phyloP scores from a whole-genome alignment of 1,284 basidiomycete genomes.

The Cryptococcus sp. region DNA sequence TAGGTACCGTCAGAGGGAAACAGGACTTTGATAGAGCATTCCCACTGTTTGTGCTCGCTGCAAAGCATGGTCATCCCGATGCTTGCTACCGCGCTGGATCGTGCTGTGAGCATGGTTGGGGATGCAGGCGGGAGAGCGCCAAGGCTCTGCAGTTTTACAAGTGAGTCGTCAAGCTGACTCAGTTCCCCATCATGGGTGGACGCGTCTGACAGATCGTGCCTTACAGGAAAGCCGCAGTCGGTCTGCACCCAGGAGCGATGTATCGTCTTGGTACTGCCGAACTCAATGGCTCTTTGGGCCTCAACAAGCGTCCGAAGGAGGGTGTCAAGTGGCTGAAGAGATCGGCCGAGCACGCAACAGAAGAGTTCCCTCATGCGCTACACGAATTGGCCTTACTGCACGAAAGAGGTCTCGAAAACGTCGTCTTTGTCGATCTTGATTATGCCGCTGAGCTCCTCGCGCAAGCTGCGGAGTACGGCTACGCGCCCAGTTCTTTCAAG shows the following conservation, averaged over 20 bases:
- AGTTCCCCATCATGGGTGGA: neutral
- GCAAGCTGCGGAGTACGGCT: slow-evolving; percentile 91
- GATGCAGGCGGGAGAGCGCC: slow-evolving; percentile 84
- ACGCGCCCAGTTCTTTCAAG: slow-evolving; percentile 93
- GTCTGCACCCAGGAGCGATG: slow-evolving; percentile 91
- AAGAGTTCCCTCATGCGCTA: slow-evolving; percentile 93
- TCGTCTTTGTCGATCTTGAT: slow-evolving; percentile 93
- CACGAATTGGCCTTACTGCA: slow-evolving; percentile 94
- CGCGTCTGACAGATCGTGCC: neutral
- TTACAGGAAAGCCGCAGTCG: slow-evolving; percentile 79
- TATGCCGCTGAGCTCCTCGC: slow-evolving; percentile 93
- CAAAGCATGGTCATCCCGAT: slow-evolving; percentile 97
- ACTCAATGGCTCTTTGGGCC: slow-evolving; percentile 89
- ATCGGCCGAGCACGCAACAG: slow-evolving; percentile 89
- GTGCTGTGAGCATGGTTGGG: slow-evolving; percentile 99
- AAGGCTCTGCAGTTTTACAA: slow-evolving; percentile 91
- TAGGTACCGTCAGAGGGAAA: slow-evolving; percentile 80
- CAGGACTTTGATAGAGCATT: slow-evolving; percentile 98
- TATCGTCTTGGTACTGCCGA: slow-evolving; percentile 95
- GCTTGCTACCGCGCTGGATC: slow-evolving; percentile 94
- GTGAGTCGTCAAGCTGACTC: slow-evolving; percentile 35
- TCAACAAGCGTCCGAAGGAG: slow-evolving; percentile 85
- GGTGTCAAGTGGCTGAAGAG: slow-evolving; percentile 99
- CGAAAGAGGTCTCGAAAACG: slow-evolving; percentile 93
- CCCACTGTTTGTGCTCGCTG: slow-evolving; percentile 91